Evolutionary conservation across 2,329 filamentous ascomycete genomes (phyloP).

Genomic region (Cladosporium cucumerinum): DNA sequence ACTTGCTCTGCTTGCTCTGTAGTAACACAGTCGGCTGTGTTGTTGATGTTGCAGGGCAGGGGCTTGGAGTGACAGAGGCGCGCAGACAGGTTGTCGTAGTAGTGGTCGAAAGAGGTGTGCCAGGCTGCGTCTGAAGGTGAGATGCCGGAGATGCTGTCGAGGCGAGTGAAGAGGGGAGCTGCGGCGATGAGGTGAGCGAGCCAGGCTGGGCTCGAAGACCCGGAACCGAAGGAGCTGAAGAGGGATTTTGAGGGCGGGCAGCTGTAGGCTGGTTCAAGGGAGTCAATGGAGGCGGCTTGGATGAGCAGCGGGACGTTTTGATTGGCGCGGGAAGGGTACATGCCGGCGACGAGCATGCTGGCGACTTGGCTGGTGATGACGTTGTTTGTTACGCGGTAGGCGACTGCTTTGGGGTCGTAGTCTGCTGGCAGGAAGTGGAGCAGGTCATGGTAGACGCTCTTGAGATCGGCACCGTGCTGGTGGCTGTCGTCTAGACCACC

Average conservation of each 20-base stretch:
- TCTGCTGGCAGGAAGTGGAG: conserved; percentile 63
- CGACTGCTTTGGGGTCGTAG: conserved; percentile 46
- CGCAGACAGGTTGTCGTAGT: conserved; percentile 79
- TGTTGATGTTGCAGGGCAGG: conserved; percentile 62
- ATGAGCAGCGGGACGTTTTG: conserved; percentile 40
- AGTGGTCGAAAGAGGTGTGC: conserved; percentile 73
- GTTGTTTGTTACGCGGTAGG: conserved; percentile 76
- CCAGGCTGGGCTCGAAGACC: conserved; percentile 54
- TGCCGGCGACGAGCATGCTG: conserved; percentile 68
- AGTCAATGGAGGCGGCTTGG: conserved; percentile 60
- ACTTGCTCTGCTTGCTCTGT: conserved; percentile 63
- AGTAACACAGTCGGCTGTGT: conserved; percentile 56
- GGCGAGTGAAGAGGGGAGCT: conserved; percentile 51
- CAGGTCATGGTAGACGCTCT: conserved; percentile 68
- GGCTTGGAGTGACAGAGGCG: conserved; percentile 72
- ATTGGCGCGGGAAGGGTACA: conserved; percentile 50
- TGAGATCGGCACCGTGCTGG: conserved; percentile 73
- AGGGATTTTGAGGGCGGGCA: conserved; percentile 54
- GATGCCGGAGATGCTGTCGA: conserved; percentile 70
- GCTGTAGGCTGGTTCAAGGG: conserved; percentile 68
- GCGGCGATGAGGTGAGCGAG: conserved; percentile 59
- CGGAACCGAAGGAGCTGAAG: conserved; percentile 45
- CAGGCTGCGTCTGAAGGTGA: conserved; percentile 56
- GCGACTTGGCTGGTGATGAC: conserved; percentile 79
- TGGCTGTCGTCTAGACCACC: conserved; percentile 70